Evolutionary conservation across 345 rosid genomes (phyloP).

Genomic region (Brassica napus): DNA sequence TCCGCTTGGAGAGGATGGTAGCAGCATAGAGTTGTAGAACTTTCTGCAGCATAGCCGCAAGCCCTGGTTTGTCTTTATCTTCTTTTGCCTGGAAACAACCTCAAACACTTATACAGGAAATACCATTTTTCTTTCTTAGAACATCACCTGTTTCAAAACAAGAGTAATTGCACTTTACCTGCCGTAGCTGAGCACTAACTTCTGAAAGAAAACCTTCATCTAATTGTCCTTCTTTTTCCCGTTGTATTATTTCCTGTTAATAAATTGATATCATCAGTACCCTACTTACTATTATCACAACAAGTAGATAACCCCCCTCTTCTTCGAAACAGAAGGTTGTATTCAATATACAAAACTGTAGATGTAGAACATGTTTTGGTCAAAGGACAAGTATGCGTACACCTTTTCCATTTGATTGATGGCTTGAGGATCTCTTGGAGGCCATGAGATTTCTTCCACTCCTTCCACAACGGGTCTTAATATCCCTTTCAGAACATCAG

Average conservation of each 20-base stretch:
- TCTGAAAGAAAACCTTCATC: slow-evolving; percentile 94
- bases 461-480: slow-evolving; percentile 67
- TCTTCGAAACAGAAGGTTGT: not conserved
- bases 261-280: not conserved
- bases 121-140: no score
- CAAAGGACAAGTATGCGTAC: slow-evolving; percentile 11
- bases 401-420: slow-evolving; percentile 77
- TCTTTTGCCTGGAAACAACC: slow-evolving; percentile 69
- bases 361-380: not conserved
- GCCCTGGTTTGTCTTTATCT: slow-evolving; percentile 91
- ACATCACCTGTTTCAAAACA: not conserved
- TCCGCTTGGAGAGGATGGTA: slow-evolving; percentile 72
- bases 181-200: slow-evolving; percentile 87
- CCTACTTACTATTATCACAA: not conserved
- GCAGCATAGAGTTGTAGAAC: slow-evolving; percentile 91
- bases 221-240: slow-evolving; percentile 76
- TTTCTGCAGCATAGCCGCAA: slow-evolving; percentile 87
- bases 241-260: slow-evolving; percentile 61
- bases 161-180: slow-evolving; percentile 47
- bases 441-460: slow-evolving; percentile 76
- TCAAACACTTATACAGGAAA: no score
- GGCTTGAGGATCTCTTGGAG: slow-evolving; percentile 72
- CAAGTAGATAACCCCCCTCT: not conserved
- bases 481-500: slow-evolving; percentile 79
- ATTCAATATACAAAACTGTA: not conserved